A percentile compares a stretch with the other conserved stretches of the same genome.
Conservation (phyloP, 306 rosid species). For the Fagus sylvatica region DNA sequence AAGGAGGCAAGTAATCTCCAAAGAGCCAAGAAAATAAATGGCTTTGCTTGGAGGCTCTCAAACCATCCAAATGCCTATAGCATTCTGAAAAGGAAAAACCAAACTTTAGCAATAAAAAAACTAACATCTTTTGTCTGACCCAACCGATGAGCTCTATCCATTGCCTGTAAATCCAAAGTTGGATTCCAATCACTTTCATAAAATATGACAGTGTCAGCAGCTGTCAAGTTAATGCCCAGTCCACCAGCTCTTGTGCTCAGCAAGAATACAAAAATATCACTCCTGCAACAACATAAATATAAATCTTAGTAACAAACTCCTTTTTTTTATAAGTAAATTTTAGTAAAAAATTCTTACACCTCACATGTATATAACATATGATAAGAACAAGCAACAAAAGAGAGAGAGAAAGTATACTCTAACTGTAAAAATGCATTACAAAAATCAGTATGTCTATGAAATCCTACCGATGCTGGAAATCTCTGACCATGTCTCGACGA, state of each 20-base stretch:
- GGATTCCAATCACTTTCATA: constrained; percentile 99
- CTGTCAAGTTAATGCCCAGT: constrained; percentile 97
- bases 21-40: background rate
- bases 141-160: constrained; percentile 99
- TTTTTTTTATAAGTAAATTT: too few species aligned
- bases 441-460: constrained; percentile 16
- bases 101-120: constrained; percentile 1
- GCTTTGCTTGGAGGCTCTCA: background rate
- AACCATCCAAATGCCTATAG: background rate
- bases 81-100: background rate
- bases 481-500: constrained; percentile 97
- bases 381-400: background rate
- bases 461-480: constrained; percentile 86
- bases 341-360: too few species aligned
- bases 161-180: constrained; percentile 92
- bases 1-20: constrained; percentile 8
- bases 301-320: background rate
- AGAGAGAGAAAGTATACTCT: too few species aligned
- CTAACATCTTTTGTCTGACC: constrained; percentile 99
- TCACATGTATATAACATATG: background rate
- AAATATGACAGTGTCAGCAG: constrained; percentile 98
- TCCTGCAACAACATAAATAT: constrained; percentile 52
- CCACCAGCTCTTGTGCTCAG: constrained; percentile 99
- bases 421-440: background rate
- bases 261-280: constrained; percentile 91